Base-by-base conservation (phyloP, 805 yeast species). In the Sugiyamaella floridensis region DNA sequence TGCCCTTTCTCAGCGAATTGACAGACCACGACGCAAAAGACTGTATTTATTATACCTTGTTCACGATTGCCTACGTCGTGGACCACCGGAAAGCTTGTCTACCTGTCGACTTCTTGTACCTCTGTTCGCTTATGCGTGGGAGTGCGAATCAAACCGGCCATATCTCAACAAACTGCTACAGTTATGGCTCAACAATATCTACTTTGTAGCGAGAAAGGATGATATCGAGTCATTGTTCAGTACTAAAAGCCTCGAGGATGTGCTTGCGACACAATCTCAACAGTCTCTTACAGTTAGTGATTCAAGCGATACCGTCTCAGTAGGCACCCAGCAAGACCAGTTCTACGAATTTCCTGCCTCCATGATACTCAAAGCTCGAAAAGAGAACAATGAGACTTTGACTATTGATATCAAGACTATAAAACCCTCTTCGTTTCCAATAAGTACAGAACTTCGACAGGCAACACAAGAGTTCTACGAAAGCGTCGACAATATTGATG, bases 21-120 rank as follows among this genome's bases (percentile, higher is more conserved):
- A 32, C n/a, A 5, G n/a, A 3, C 4, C 12, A 10, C 4, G 48
- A 18, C 54, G 54, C 45, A 37, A 44, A 10, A 45, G 51, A 18
- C 47, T 58, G 11, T 51, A 51, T 48, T 43, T 55, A 11, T 49
- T 60, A 2, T 60, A 55, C 47, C 29, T 53, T 12, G 14, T 60
- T 28, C 60, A 47, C 40, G 63, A 60, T 42, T 40, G 58, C 1
- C 43, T 58, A 11, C 40, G 54, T 43, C 51, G 45, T 18, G 12
- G 43, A 16, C 22, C 48, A 32, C 12, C 22, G 14, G 16, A 7
- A 3, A 16, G 20, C 37, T 11, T 32, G n/a, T 11, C 12, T 14
- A 11, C 9, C 12, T 32, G 37, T 8, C 37, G 37, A 32, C 37
- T 11, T 10, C n/a, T 32, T 11, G 37, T 32, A 3, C 37, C 37